Evolutionary conservation across 164 flowering plant species (phyloP), one percentile per base, ranked within the genome.

Genomic region (Berberis vulgaris): DNA sequence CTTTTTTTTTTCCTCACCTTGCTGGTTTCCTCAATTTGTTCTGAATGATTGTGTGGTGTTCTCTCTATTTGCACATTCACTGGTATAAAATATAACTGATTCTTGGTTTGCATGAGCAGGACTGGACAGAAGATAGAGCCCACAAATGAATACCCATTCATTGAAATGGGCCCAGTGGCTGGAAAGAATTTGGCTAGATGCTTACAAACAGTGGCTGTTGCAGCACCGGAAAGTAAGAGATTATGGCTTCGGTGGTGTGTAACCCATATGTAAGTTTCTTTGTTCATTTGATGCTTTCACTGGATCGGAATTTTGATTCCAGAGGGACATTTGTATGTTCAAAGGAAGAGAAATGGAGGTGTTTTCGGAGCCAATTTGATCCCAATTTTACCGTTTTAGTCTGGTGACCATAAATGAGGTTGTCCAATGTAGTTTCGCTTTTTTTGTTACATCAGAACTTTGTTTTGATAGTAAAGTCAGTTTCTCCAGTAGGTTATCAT

Each of bases 231-330:
- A 59, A 41, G 13, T 5, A 54, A 61, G 42, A 4, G 60, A 62
- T 54, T 59, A 53, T 40, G 60, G 13, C 26, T 26, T 26, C 26
- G 26, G 26, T 57, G 59, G 49, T 44, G 45, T 43, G 9, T 13
- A 45, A 50, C 41, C 50, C 43, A 57, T 44, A 62, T 58, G 63
- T 59, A 52, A 55, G 65, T 57, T 62, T 64, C 43, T 45, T 65
- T n/a, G 0, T 59, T 53, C 54, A 41, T 39, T 46, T 41, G 10
- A 3, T 26, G 26, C 26, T 26, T 68, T 60, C 45, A 52, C 56
- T 60, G 68, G 65, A 70, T 47, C 45, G 60, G 41, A 64, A 64
- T 64, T 69, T 69, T 69, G 67, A 64, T 50, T 69, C 60, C 49
- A 41, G 7, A 50, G 60, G 55, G 68, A 60, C 50, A 54, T 47